Conservation (phyloP, 768 basidiomycete species). For the Cystoderma amianthinum region DNA sequence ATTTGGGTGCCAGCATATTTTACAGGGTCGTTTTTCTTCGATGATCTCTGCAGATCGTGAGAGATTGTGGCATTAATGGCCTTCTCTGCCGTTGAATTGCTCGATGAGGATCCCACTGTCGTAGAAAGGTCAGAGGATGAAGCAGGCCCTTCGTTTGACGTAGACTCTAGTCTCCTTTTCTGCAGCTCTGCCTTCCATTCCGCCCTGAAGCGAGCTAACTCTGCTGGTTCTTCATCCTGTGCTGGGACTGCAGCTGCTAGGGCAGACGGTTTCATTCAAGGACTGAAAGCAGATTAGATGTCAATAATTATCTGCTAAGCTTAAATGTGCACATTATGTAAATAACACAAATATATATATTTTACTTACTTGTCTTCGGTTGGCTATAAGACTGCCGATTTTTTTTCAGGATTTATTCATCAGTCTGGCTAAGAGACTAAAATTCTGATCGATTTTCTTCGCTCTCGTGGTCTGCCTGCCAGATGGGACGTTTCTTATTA, state of each 20-base stretch:
- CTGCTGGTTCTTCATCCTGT: slow-evolving; percentile 40
- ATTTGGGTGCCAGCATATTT: not conserved
- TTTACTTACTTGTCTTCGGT: too few species aligned
- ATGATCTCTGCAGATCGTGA: not conserved
- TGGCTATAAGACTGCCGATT: too few species aligned
- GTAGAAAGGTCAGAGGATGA: too few species aligned
- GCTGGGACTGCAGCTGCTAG: slow-evolving; percentile 7
- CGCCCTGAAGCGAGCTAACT: slow-evolving; percentile 64
- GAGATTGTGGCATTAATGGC: not conserved
- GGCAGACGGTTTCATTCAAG: not conserved
- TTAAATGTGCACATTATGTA: not conserved
- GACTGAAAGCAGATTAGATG: not conserved
- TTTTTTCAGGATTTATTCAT: too few species aligned
- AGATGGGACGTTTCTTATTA: too few species aligned
- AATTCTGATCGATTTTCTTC: too few species aligned
- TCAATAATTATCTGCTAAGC: slow-evolving; percentile 7
- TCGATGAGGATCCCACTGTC: not conserved
- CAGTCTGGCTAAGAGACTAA: too few species aligned
- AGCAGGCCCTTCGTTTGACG: not conserved
- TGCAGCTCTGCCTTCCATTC: slow-evolving; percentile 68
- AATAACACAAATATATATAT: not conserved
- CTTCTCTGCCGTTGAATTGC: not conserved
- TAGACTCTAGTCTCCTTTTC: slow-evolving; percentile 21
- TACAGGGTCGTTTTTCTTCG: not conserved
- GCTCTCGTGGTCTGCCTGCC: too few species aligned